Evolutionary conservation across 768 basidiomycete species (phyloP).

Genomic region (Amanita phalloides): DNA sequence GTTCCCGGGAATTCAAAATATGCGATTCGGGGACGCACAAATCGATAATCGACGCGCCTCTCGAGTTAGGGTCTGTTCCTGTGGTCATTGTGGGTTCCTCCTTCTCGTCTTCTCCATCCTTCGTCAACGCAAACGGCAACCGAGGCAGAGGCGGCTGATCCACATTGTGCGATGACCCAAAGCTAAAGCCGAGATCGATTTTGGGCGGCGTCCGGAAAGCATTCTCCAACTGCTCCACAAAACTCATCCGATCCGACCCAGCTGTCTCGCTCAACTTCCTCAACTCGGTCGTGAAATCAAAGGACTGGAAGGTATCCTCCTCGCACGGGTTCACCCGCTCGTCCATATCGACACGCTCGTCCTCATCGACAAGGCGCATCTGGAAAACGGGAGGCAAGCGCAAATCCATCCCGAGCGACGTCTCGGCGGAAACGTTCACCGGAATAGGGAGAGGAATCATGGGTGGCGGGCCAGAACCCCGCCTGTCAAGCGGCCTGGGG

Average conservation of each 20-base stretch:
- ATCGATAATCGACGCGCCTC: conserved; percentile 14
- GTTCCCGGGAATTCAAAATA: conserved; percentile 24
- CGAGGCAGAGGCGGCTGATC: conserved; percentile 44
- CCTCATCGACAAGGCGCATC: conserved; percentile 19
- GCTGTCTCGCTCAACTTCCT: conserved; percentile 60
- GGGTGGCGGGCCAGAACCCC: neutral
- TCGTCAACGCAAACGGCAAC: conserved; percentile 21
- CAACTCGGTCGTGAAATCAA: conserved; percentile 79
- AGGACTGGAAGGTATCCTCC: conserved; percentile 68
- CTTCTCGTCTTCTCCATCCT: conserved; percentile 6
- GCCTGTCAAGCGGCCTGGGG: conserved; percentile 1
- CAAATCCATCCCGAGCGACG: conserved; percentile 13
- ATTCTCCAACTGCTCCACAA: conserved; percentile 73
- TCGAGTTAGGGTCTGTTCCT: conserved; percentile 7
- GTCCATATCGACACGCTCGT: conserved; percentile 21
- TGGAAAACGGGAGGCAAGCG: conserved; percentile 30
- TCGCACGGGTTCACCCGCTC: conserved; percentile 31
- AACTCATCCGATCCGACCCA: conserved; percentile 58
- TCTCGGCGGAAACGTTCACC: neutral
- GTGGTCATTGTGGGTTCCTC: conserved; percentile 18
- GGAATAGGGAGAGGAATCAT: neutral
- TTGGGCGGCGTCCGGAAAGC: conserved; percentile 73
- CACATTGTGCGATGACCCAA: conserved; percentile 15
- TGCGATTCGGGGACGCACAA: conserved; percentile 15
- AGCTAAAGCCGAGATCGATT: conserved; percentile 43